Percentiles rank a stretch among this genome's conserved stretches.
These are phyloP conservation scores for Penicillium salamii DNA, from an alignment of 495 filamentous ascomycete genomes.

Conservation along the genomic window DNA sequence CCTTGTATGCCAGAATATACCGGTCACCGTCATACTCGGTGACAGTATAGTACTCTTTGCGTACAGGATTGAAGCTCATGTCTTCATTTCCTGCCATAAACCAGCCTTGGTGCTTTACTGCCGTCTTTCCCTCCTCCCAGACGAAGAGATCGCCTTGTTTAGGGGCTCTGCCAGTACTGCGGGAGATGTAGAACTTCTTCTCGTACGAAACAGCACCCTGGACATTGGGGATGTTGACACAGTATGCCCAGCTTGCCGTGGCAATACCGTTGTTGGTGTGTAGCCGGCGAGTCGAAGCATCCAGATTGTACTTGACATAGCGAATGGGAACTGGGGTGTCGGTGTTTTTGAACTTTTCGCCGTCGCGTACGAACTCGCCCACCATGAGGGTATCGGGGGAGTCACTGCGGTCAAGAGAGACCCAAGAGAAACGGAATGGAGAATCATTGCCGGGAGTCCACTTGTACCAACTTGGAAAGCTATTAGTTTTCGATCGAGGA, in stretches of 20 bases:
- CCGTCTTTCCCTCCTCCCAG: conserved; percentile 14
- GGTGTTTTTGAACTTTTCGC: not conserved
- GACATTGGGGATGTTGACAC: conserved; percentile 17
- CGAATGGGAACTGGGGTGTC: conserved; percentile 15
- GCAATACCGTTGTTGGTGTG: conserved; percentile 13
- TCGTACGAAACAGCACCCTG: conserved; percentile 21
- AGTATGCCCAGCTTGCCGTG: conserved; percentile 17
- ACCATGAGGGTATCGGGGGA: conserved; percentile 20
- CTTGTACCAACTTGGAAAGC: conserved; percentile 10
- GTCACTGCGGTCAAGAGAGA: conserved; percentile 21
- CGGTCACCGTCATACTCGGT: conserved; percentile 19
- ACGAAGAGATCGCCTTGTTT: conserved; percentile 18
- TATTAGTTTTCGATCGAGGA: not conserved
- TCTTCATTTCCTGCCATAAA: conserved; percentile 26
- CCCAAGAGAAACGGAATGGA: conserved; percentile 23
- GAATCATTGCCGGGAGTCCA: conserved; percentile 14
- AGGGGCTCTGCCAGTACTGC: conserved; percentile 17
- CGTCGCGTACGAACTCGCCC: conserved; percentile 18
- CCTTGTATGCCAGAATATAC: conserved; percentile 22
- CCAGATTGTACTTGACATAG: conserved; percentile 21
- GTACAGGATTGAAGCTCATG: conserved; percentile 15
- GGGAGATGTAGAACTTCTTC: conserved; percentile 17
- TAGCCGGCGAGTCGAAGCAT: conserved; percentile 12
- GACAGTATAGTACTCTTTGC: conserved; percentile 24
- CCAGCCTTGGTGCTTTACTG: conserved; percentile 5